phyloP scores from a whole-genome alignment of 2,329 filamentous ascomycete genomes.

The Rachicladosporium sp. region DNA sequence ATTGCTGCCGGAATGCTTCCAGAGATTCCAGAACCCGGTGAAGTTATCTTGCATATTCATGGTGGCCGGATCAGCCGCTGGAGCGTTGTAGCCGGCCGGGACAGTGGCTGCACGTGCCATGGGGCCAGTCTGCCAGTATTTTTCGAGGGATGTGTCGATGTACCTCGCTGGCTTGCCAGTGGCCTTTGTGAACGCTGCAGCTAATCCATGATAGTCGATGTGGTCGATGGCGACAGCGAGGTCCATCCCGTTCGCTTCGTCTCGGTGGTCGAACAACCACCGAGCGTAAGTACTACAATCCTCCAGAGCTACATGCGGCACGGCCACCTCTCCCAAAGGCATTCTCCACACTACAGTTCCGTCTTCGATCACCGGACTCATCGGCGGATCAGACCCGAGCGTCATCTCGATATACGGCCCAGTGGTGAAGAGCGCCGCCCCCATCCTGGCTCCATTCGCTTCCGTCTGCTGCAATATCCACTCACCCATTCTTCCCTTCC shows the following conservation, averaged over 20 bases:
- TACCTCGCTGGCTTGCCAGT: conserved; percentile 22
- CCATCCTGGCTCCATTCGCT: conserved; percentile 14
- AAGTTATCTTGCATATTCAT: conserved; percentile 38
- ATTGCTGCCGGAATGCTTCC: conserved; percentile 30
- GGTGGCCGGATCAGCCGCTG: conserved; percentile 23
- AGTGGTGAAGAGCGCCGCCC: conserved; percentile 19
- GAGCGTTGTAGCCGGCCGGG: conserved; percentile 27
- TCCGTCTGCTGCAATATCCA: conserved; percentile 16
- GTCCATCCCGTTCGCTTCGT: conserved; percentile 15
- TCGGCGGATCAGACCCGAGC: conserved; percentile 9
- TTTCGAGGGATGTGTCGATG: conserved; percentile 14
- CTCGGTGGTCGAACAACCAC: conserved; percentile 20
- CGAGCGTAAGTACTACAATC: conserved; percentile 18
- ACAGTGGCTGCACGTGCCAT: conserved; percentile 35
- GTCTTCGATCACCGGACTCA: conserved; percentile 15
- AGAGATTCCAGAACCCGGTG: conserved; percentile 39
- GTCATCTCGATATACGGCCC: conserved; percentile 23
- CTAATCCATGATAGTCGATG: conserved; percentile 19
- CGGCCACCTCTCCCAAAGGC: conserved; percentile 16
- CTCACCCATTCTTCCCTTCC: conserved; percentile 25
- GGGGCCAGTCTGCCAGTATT: conserved; percentile 27
- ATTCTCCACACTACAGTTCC: conserved; percentile 15
- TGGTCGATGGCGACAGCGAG: conserved; percentile 19
- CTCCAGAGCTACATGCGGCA: conserved; percentile 18
- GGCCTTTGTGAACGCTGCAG: conserved; percentile 19